A percentile compares a stretch with the other conserved stretches of the same genome.
These are phyloP conservation scores for Microbotryum silenes-acaulis DNA, from an alignment of 1,284 basidiomycete genomes.

Conservation along the genomic window DNA sequence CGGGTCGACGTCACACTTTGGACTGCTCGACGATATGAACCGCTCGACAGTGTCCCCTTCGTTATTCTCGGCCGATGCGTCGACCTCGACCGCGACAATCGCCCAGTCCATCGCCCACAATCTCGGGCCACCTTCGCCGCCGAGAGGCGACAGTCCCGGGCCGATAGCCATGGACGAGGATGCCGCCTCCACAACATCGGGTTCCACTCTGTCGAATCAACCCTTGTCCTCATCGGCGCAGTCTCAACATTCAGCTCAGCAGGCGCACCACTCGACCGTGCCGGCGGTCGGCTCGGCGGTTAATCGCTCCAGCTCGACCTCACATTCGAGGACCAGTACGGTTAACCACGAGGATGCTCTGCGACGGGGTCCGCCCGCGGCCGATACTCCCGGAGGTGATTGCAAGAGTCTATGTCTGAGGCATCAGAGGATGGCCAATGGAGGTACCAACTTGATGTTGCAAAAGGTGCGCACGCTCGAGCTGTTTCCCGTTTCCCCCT, in stretches of 20 bases:
- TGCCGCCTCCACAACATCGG: neutral
- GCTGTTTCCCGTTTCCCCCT: neutral
- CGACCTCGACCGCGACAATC: slow-evolving; percentile 16
- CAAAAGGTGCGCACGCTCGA: slow-evolving; percentile 62
- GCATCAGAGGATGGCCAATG: slow-evolving; percentile 96
- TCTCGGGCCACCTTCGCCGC: slow-evolving; percentile 8
- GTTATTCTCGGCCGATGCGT: slow-evolving; percentile 18
- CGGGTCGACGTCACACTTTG: neutral
- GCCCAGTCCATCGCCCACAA: slow-evolving; percentile 18
- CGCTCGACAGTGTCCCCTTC: slow-evolving; percentile 21
- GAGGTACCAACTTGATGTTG: slow-evolving; percentile 83
- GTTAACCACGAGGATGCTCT: slow-evolving; percentile 18
- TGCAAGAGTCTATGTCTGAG: slow-evolving; percentile 72
- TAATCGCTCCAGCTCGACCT: too few relatives aligned
- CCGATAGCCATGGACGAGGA: slow-evolving; percentile 2
- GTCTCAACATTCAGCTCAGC: neutral
- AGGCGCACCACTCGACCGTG: neutral
- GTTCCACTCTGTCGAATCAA: neutral
- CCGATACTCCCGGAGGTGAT: slow-evolving; percentile 39
- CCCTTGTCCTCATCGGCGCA: neutral
- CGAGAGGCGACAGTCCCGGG: neutral
- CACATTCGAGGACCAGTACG: neutral
- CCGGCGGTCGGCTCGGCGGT: too few relatives aligned
- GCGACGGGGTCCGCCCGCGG: slow-evolving; percentile 23
- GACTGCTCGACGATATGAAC: slow-evolving; percentile 5